These are phyloP conservation scores for Geranium incanum DNA, from an alignment of 441 rosid genomes.

Conservation along the genomic window DNA sequence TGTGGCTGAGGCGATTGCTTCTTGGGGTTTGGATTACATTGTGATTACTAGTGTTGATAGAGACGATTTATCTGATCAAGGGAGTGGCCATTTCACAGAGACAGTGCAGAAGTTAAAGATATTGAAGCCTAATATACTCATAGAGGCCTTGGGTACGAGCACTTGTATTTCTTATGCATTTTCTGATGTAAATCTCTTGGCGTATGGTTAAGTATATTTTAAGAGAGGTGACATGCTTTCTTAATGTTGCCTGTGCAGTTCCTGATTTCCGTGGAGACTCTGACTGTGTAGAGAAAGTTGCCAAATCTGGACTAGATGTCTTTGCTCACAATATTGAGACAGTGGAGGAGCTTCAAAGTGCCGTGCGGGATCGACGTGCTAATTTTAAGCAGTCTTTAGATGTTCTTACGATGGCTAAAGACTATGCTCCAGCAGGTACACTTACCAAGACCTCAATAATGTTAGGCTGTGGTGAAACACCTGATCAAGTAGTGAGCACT, in stretches of 20 bases:
- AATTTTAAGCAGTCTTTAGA: constrained; percentile 4
- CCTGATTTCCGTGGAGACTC: constrained; percentile 88
- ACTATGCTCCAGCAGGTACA: constrained; percentile 29
- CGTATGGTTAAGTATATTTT: neutral
- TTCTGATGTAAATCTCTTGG: neutral
- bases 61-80: constrained; percentile 90
- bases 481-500: constrained; percentile 77
- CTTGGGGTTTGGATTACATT: constrained; percentile 95
- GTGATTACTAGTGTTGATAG: constrained; percentile 96
- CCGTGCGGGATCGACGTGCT: constrained; percentile 26
- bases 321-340: constrained; percentile 97
- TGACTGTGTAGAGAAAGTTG: constrained; percentile 75
- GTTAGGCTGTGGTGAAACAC: constrained; percentile 97
- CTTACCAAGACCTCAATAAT: constrained; percentile 89
- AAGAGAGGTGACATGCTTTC: neutral
- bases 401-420: constrained; percentile 68
- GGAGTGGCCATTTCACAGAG: constrained; percentile 77
- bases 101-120: constrained; percentile 73
- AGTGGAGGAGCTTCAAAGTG: constrained; percentile 87
- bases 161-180: constrained; percentile 4
- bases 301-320: constrained; percentile 80
- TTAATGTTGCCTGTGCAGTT: constrained; percentile 37
- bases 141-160: constrained; percentile 81
- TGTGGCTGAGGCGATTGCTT: constrained; percentile 91
- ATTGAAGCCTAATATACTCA: constrained; percentile 75